Conservation (phyloP, 164 flowering plant genomes). For the Hamamelis virginiana region DNA sequence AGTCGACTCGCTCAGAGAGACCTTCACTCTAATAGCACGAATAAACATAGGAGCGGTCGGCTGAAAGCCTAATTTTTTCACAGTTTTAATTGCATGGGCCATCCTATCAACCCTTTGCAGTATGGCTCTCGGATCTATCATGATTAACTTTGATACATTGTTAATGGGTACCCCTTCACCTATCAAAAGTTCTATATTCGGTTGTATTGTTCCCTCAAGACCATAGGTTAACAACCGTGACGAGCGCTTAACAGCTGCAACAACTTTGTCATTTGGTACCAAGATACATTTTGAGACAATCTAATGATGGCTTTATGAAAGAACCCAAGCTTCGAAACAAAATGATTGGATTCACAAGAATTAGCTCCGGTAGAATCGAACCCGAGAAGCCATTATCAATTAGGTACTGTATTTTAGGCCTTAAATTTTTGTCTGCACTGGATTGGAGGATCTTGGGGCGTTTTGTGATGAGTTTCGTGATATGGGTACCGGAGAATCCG, state of each 20-base stretch:
- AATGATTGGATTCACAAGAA: not conserved
- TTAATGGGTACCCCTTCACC: constrained; percentile 12
- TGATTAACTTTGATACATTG: constrained; percentile 2
- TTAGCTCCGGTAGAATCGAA: not conserved
- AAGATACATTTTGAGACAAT: constrained; percentile 6
- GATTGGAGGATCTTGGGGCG: not conserved
- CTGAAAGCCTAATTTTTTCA: constrained; percentile 12
- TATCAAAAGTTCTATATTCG: not conserved
- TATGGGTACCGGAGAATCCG: constrained; percentile 9
- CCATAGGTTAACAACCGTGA: not conserved
- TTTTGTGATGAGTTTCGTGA: not conserved
- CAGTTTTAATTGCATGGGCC: constrained; percentile 1
- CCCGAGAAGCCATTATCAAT: constrained; percentile 12
- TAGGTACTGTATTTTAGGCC: constrained; percentile 14
- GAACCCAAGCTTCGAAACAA: constrained; percentile 2
- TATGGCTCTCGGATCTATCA: not conserved
- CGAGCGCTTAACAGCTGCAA: not conserved
- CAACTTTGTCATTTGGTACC: constrained; percentile 7
- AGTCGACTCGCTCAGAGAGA: constrained; percentile 12
- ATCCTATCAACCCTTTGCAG: not conserved
- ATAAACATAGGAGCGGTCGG: constrained; percentile 9
- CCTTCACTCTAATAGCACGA: constrained; percentile 6
- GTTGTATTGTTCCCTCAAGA: not conserved
- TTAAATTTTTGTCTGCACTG: not conserved
- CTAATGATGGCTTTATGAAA: not conserved